Conservation (phyloP, 306 rosid species). For the Lablab purpureus region DNA sequence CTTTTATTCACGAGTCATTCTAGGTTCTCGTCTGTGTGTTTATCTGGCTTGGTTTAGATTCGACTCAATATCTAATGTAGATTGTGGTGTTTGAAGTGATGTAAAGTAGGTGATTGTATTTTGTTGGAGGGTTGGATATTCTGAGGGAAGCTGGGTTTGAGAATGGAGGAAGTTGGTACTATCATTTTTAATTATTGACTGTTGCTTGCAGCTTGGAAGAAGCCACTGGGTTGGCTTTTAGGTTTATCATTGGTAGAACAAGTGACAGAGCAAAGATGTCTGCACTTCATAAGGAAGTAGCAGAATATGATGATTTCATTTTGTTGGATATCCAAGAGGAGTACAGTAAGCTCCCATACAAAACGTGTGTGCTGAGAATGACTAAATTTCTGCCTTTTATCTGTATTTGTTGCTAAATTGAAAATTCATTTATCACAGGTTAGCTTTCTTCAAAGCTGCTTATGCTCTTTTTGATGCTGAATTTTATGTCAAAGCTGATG, state of each 20-base stretch:
- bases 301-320: conserved; percentile 84
- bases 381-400: conserved; percentile 15
- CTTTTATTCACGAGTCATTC: conserved; percentile 17
- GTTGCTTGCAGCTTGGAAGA: conserved; percentile 87
- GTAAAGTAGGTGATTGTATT: conserved; percentile 1
- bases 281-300: conserved; percentile 74
- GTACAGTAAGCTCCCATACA: conserved; percentile 99
- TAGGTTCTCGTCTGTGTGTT: conserved; percentile 30
- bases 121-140: conserved; percentile 30
- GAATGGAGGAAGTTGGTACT: conserved; percentile 11
- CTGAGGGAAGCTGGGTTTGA: conserved; percentile 20
- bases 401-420: conserved; percentile 40
- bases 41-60: conserved; percentile 4
- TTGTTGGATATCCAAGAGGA: conserved; percentile 94
- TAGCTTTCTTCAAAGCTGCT: conserved; percentile 97
- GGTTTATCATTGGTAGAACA: conserved; percentile 88
- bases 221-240: conserved; percentile 93
- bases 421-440: conserved; percentile 58
- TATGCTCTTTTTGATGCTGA: conserved; percentile 87
- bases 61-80: not conserved
- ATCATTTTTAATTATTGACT: conserved; percentile 17
- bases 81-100: not conserved
- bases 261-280: conserved; percentile 73
- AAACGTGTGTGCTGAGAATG: conserved; percentile 83
- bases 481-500: conserved; percentile 95